Evolutionary conservation across 164 flowering plant genomes (phyloP).

Genomic region (Vitis amurensis): DNA sequence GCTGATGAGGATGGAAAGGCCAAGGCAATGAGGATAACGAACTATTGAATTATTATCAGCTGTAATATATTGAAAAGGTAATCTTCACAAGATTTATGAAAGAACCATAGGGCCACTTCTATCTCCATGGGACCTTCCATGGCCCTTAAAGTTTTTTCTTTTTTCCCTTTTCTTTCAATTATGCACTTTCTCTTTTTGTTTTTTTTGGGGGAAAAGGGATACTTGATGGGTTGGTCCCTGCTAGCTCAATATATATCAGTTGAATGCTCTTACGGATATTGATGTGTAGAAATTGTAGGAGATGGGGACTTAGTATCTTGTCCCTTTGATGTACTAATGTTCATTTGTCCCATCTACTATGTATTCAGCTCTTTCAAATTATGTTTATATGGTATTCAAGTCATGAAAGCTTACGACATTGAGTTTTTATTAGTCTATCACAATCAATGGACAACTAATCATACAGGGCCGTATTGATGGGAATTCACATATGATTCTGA

Average conservation of each 20-base stretch:
- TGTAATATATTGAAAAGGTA: not conserved
- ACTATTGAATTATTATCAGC: not conserved
- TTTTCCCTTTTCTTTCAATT: conserved; percentile 1
- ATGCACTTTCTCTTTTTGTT: conserved; percentile 8
- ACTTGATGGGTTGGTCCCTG: not conserved
- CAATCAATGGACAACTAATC: no score
- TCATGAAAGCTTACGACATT: no score
- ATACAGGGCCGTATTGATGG: no score
- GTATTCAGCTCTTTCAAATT: no score
- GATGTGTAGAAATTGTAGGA: not conserved
- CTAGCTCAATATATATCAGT: not conserved
- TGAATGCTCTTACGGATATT: conserved; percentile 1
- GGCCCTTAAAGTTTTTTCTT: not conserved
- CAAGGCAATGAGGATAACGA: not conserved
- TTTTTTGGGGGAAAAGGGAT: not conserved
- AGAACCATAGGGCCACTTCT: conserved; percentile 15
- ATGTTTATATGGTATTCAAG: no score
- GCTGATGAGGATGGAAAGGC: conserved; percentile 10
- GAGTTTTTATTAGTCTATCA: no score
- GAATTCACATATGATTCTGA: no score
- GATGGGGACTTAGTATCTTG: not conserved
- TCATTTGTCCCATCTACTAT: no score
- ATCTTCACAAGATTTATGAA: not conserved
- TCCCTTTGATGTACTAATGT: not conserved
- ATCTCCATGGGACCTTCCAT: conserved; percentile 6